These are phyloP conservation scores for Prunus mume DNA, from an alignment of 306 rosid genomes.

Conservation along the genomic window DNA sequence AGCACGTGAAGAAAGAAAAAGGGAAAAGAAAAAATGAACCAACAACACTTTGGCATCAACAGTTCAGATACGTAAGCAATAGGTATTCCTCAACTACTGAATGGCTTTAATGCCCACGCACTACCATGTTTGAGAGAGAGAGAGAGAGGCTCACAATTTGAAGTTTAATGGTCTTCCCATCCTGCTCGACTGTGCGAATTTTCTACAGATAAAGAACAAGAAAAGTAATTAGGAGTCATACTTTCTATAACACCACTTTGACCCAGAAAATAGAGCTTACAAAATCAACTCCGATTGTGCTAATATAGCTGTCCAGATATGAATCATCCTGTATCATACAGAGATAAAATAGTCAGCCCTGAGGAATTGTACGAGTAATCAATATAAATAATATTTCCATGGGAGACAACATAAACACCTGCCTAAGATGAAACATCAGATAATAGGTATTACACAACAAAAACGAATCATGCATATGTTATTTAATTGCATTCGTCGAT, in stretches of 20 bases:
- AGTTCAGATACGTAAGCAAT: neutral
- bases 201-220: constrained; percentile 22
- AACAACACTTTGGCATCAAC: neutral
- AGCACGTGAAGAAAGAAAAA: neutral
- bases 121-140: neutral
- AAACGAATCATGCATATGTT: neutral
- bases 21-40: neutral
- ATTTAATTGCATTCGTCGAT: neutral
- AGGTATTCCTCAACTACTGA: neutral
- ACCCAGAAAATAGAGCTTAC: constrained; percentile 25
- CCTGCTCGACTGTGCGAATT: constrained; percentile 62
- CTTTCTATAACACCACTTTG: neutral
- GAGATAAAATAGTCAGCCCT: neutral
- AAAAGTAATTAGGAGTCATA: neutral
- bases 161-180: constrained; percentile 54
- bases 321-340: constrained; percentile 44
- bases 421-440: neutral
- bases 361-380: neutral
- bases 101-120: neutral
- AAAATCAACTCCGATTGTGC: constrained; percentile 62
- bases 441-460: neutral
- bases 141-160: constrained; percentile 40
- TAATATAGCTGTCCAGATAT: constrained; percentile 53
- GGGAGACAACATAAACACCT: neutral
- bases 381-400: neutral